Percentiles rank a stretch among this genome's conserved stretches.
These are phyloP conservation scores for Paramecium octaurelia DNA, from an alignment of 73 alveolate genomes.

Conservation along the genomic window DNA sequence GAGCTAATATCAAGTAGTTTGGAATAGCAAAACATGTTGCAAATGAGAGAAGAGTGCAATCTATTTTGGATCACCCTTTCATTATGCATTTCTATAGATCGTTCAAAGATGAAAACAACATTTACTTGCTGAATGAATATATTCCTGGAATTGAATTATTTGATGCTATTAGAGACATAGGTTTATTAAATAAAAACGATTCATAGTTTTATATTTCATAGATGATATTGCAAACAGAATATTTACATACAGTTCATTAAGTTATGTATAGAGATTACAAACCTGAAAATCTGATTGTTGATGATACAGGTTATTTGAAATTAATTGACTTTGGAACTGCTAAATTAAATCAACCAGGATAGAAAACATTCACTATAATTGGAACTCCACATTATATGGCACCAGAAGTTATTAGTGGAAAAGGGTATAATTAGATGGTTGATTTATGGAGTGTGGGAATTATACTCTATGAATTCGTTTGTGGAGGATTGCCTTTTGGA, in stretches of 20 bases:
- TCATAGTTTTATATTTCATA: conserved; percentile 65
- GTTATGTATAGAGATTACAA: conserved; percentile 74
- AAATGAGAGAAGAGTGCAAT: conserved; percentile 68
- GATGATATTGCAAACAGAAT: conserved; percentile 65
- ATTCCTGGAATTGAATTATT: conserved; percentile 76
- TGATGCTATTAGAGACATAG: conserved; percentile 73
- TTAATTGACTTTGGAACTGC: conserved; percentile 69
- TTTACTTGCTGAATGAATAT: conserved; percentile 75
- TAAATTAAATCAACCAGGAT: neutral
- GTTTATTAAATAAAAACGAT: conserved; percentile 63
- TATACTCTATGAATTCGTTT: conserved; percentile 69
- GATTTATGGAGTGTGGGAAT: conserved; percentile 64
- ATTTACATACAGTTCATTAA: conserved; percentile 71
- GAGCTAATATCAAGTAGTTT: conserved; percentile 66
- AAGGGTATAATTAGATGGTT: conserved; percentile 57
- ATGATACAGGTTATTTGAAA: conserved; percentile 64
- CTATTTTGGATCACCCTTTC: conserved; percentile 75
- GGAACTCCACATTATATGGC: conserved; percentile 73
- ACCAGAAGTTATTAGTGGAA: conserved; percentile 66
- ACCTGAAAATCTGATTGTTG: conserved; percentile 83
- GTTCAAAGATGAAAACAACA: conserved; percentile 70
- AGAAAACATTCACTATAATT: conserved; percentile 52
- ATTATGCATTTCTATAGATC: conserved; percentile 73
- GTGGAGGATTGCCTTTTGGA: conserved; percentile 79
- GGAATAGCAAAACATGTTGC: conserved; percentile 70